A percentile compares a stretch with the other conserved stretches of the same genome.
Conservation (phyloP, 2,329 filamentous ascomycete species). For the Venturia asperata region DNA sequence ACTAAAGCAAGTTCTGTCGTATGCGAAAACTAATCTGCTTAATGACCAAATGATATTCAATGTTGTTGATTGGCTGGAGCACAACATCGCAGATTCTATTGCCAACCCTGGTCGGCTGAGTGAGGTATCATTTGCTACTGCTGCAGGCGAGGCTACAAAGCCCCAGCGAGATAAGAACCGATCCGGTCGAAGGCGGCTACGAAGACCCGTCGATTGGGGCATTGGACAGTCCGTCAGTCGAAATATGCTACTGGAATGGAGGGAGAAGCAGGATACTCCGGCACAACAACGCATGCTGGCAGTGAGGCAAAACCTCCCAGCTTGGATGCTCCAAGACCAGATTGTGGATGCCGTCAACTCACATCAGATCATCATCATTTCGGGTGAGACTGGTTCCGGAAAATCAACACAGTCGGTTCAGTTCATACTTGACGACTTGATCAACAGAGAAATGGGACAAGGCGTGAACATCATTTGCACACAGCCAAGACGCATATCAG, state of each 20-base stretch:
- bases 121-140: slow-evolving; percentile 74
- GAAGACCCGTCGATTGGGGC: slow-evolving; percentile 52
- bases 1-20: slow-evolving; percentile 65
- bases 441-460: slow-evolving; percentile 64
- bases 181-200: neutral
- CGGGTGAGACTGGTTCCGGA: slow-evolving; percentile 91
- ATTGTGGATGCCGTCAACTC: slow-evolving; percentile 69
- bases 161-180: neutral
- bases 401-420: slow-evolving; percentile 97
- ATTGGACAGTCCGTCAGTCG: slow-evolving; percentile 52
- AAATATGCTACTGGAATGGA: slow-evolving; percentile 58
- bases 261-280: slow-evolving; percentile 55
- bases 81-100: slow-evolving; percentile 73
- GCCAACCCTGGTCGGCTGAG: slow-evolving; percentile 75
- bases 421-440: slow-evolving; percentile 88
- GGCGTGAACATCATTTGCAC: slow-evolving; percentile 90
- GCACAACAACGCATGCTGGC: slow-evolving; percentile 68
- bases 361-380: slow-evolving; percentile 90
- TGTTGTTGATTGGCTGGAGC: slow-evolving; percentile 84
- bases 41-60: slow-evolving; percentile 91
- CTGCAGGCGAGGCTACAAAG: slow-evolving; percentile 42
- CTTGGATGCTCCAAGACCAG: slow-evolving; percentile 73
- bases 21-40: slow-evolving; percentile 62
- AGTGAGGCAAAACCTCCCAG: slow-evolving; percentile 68
- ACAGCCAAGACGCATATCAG: slow-evolving; percentile 89